Base-by-base conservation (phyloP, 108 stramenopile species). In the Nitzschia sp. region DNA sequence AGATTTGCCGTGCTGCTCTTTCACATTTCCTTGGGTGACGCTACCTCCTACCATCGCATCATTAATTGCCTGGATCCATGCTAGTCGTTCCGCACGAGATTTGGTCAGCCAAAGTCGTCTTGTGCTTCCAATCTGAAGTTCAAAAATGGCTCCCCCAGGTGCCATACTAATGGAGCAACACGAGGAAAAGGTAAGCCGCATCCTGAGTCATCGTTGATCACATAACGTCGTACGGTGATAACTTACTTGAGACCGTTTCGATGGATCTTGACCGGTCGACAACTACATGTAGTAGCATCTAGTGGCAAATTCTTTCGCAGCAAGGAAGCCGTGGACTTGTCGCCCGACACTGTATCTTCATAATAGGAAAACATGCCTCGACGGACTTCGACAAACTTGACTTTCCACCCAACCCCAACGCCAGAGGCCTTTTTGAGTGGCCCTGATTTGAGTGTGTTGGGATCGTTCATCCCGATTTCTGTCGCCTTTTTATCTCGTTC, bases 31-130 rank as follows among this genome's bases (percentile, higher is more conserved):
- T 45, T 85, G 81, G 5, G 82, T 93, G 1, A 89, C 75, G 9
- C 75, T 78, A n/a, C 87, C 83, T 25, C 92, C 92, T 41, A 90
- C 81, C 82, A 89, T 90, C 30, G 92, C 89, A 67, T 76, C 73
- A 53, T 87, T 78, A 63, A 93, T 89, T 17, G 89, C 84, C 46
- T 85, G 76, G 3, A 93, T 87, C 92, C 92, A 93, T 36, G 74
- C 69, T 31, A 72, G 73, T 15, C 92, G 76, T 63, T 93, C 92
- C 26, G 84, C 89, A 45, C 61, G 62, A 32, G 85, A 75, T 36
- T 80, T 84, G 8, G 85, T 77, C 85, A 93, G 74, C 85, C 89
- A 90, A n/a, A 90, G 58, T 32, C 88, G 83, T 15, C 82, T 79
- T 11, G 83, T 71, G 44, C 72, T 77, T 27, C 60, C 58, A 83